Percentiles rank a stretch among this genome's conserved stretches.
Evolutionary conservation across 1,139 yeast genomes (phyloP).

Genomic region (Kurtzmaniella quercitrusa): DNA sequence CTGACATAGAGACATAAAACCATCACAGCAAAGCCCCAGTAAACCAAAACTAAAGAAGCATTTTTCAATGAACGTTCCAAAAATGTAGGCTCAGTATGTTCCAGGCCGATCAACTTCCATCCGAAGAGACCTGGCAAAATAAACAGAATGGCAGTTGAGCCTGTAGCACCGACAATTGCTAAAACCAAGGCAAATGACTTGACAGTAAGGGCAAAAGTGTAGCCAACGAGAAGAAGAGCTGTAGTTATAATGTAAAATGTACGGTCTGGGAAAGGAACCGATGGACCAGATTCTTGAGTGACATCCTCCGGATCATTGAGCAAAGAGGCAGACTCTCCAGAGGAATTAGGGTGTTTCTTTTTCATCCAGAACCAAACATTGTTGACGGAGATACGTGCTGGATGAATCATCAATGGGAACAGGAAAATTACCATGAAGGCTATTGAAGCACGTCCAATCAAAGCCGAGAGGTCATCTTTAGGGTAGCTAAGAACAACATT

Average conservation of each 20-base stretch:
- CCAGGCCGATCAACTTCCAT: conserved; percentile 41
- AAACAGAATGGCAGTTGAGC: conserved; percentile 56
- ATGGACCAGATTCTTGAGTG: conserved; percentile 14
- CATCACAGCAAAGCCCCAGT: conserved; percentile 44
- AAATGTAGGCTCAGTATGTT: conserved; percentile 19
- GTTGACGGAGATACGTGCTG: conserved; percentile 80
- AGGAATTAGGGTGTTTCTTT: conserved; percentile 2
- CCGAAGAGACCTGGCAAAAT: conserved; percentile 60
- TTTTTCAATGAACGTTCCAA: conserved; percentile 22
- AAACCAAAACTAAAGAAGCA: conserved; percentile 27
- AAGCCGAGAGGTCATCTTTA: conserved; percentile 30
- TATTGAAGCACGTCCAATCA: conserved; percentile 66
- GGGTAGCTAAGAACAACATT: conserved; percentile 74
- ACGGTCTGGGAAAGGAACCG: conserved; percentile 48
- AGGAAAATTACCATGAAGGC: conserved; percentile 82
- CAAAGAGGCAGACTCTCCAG: conserved; percentile 11
- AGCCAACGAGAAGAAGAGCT: conserved; percentile 39
- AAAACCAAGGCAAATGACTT: conserved; percentile 52
- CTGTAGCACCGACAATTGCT: conserved; percentile 59
- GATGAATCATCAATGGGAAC: conserved; percentile 90
- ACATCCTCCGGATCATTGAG: conserved; percentile 7
- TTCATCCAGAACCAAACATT: conserved; percentile 60
- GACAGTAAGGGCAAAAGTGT: conserved; percentile 40
- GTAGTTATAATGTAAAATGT: conserved; percentile 49
- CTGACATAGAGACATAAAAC: conserved; percentile 36